phyloP scores from a whole-genome alignment of 192 early-diverging fungal species.

The Backusella luteola region DNA sequence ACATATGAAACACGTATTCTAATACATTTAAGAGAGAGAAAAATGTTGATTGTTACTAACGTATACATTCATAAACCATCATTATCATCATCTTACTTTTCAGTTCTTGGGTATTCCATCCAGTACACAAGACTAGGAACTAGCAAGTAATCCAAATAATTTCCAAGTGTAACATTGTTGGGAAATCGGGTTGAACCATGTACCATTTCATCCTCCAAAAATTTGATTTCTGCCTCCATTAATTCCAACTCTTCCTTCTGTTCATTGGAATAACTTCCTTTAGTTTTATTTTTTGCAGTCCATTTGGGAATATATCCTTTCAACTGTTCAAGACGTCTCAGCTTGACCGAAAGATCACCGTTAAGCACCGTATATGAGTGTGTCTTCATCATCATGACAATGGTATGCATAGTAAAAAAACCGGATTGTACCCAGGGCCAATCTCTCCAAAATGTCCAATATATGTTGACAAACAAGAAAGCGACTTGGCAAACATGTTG shows the following conservation, averaged over 20 bases:
- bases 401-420: conserved; percentile 83
- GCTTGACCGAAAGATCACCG: conserved; percentile 61
- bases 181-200: conserved; percentile 67
- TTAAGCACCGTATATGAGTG: conserved; percentile 91
- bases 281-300: conserved; percentile 8
- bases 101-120: conserved; percentile 87
- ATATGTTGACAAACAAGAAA: conserved; percentile 58
- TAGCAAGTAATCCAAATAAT: conserved; percentile 86
- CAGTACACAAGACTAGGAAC: conserved; percentile 93
- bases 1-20: conserved; percentile 86
- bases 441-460: conserved; percentile 62
- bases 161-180: conserved; percentile 73
- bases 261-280: background rate
- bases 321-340: conserved; percentile 31
- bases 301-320: conserved; percentile 30
- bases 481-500: conserved; percentile 62
- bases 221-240: conserved; percentile 43
- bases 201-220: conserved; percentile 55
- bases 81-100: conserved; percentile 43
- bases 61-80: background rate
- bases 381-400: conserved; percentile 95
- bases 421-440: conserved; percentile 93
- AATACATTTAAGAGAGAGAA: background rate
- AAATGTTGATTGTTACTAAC: background rate
- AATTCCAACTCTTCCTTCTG: conserved; percentile 1